A percentile compares a stretch with the other conserved stretches of the same genome.
These are phyloP conservation scores for Akanthomyces muscarius DNA, from an alignment of 2,329 filamentous ascomycete species.

Conservation along the genomic window DNA sequence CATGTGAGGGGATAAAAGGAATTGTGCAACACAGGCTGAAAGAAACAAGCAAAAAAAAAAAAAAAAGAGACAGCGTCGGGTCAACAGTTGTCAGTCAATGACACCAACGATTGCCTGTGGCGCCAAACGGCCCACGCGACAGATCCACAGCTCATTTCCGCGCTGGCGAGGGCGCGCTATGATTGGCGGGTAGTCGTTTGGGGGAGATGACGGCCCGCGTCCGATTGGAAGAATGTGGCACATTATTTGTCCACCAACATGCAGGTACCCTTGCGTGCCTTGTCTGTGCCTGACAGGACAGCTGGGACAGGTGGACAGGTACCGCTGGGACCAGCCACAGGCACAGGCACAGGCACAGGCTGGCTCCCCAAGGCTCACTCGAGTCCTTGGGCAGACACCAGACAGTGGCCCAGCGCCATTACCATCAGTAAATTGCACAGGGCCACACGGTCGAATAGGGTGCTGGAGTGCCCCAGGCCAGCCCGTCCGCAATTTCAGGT, in stretches of 20 bases:
- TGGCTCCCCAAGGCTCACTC: not conserved
- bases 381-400: not conserved
- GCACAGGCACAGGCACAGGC: constrained; percentile 5
- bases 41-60: not conserved
- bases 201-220: constrained; percentile 16
- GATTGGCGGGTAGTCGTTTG: not conserved
- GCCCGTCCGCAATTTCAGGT: not conserved
- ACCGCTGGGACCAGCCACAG: too few relatives aligned
- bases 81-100: not conserved
- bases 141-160: constrained; percentile 15
- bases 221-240: constrained; percentile 14
- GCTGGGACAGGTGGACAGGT: not conserved
- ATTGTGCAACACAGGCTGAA: not conserved
- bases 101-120: not conserved
- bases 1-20: not conserved
- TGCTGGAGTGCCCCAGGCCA: too few relatives aligned
- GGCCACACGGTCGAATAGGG: too few relatives aligned
- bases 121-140: not conserved
- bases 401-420: not conserved
- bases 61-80: too few relatives aligned
- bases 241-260: constrained; percentile 1
- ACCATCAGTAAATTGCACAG: not conserved
- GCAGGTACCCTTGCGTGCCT: constrained; percentile 8
- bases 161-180: not conserved
- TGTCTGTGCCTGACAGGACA: too few relatives aligned